Conservation (phyloP, 106 monocot genomes). For the Posidonia australis region DNA sequence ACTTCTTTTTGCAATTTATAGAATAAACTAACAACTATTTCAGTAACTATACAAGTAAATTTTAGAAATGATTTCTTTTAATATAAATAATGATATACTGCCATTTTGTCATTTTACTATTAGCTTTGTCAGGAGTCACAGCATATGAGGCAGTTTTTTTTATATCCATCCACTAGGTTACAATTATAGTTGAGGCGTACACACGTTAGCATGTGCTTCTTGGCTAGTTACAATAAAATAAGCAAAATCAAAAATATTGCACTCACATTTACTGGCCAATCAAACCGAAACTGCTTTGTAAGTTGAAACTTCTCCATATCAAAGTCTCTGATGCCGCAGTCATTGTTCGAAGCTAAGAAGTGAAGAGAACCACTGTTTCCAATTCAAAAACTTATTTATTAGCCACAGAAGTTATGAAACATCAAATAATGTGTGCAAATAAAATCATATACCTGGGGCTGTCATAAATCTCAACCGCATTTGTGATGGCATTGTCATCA, state of each 20-base stretch:
- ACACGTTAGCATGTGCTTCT: no score
- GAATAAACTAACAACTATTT: no score
- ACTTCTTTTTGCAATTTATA: no score
- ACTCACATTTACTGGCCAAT: constrained; percentile 80
- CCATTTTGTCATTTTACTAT: no score
- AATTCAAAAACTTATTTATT: background rate
- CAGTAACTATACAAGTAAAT: no score
- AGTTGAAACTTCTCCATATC: constrained; percentile 64
- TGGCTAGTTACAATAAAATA: background rate
- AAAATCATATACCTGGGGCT: constrained; percentile 32
- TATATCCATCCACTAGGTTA: no score
- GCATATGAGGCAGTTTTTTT: no score
- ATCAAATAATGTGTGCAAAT: background rate
- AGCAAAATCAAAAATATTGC: background rate
- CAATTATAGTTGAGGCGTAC: no score
- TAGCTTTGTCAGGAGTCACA: no score
- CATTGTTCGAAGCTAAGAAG: constrained; percentile 68
- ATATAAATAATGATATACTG: no score
- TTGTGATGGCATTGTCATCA: constrained; percentile 76
- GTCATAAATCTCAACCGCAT: constrained; percentile 62
- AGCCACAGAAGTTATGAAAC: background rate
- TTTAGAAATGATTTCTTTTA: no score
- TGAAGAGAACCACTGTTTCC: constrained; percentile 42
- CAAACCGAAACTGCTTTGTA: constrained; percentile 46
- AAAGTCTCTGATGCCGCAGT: constrained; percentile 65